Conservation (phyloP, 2,329 filamentous ascomycete species). For the Tothia fuscella region DNA sequence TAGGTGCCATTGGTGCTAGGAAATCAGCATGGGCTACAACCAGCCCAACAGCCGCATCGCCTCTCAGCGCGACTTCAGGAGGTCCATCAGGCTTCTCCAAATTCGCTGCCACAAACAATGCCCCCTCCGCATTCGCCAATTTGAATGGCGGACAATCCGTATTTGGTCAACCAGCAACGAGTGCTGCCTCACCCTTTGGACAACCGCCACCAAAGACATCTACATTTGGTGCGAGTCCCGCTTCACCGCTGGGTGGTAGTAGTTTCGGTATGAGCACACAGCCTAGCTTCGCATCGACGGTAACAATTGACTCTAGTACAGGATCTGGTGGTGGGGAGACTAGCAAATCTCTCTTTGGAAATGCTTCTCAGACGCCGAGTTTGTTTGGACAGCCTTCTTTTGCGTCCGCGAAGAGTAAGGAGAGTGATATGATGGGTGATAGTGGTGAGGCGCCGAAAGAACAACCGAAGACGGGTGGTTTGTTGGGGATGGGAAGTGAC, state of each 20-base stretch:
- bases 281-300: constrained; percentile 23
- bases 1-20: constrained; percentile 3
- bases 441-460: constrained; percentile 23
- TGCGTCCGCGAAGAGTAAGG: constrained; percentile 16
- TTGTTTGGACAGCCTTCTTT: constrained; percentile 18
- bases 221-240: constrained; percentile 18
- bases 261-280: constrained; percentile 17
- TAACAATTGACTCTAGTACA: constrained; percentile 24
- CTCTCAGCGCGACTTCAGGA: constrained; percentile 21
- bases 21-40: constrained; percentile 8
- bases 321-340: constrained; percentile 14
- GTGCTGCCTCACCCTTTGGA: constrained; percentile 20
- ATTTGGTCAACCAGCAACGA: constrained; percentile 9
- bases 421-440: constrained; percentile 20
- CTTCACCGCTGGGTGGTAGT: constrained; percentile 12
- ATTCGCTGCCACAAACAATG: constrained; percentile 16
- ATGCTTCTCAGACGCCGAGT: constrained; percentile 14
- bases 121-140: constrained; percentile 6
- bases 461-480: constrained; percentile 16
- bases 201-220: constrained; percentile 19
- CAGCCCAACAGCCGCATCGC: constrained; percentile 15
- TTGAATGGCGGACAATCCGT: no score
- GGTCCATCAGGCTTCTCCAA: constrained; percentile 22
- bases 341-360: constrained; percentile 18
- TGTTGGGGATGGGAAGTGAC: constrained; percentile 27